Conservation (phyloP, 2,329 filamentous ascomycete species). For the Fusarium devonianum region DNA sequence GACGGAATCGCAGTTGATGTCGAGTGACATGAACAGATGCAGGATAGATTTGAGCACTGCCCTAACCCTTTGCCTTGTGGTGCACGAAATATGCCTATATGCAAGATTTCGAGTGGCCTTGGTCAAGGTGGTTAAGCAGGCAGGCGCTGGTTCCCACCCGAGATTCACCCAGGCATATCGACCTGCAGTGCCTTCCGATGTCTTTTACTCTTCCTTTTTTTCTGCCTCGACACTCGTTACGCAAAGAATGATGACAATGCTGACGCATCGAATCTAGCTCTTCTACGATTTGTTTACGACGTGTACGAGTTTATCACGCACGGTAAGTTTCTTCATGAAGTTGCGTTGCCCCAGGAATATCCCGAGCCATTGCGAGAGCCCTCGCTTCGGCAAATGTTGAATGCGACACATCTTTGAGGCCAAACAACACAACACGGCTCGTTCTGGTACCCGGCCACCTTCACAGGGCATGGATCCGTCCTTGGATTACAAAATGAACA, state of each 20-base stretch:
- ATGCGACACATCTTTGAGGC: too few species aligned
- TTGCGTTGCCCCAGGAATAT: too few species aligned
- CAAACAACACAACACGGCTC: too few species aligned
- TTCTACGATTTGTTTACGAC: conserved; percentile 42
- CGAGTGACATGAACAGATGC: not conserved
- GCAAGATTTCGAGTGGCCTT: not conserved
- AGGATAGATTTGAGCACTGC: not conserved
- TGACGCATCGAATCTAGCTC: conserved; percentile 30
- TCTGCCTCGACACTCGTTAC: not conserved
- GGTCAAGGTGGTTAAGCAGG: conserved; percentile 1
- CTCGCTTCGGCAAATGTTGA: too few species aligned
- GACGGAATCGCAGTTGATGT: not conserved
- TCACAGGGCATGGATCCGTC: too few species aligned
- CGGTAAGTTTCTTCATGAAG: conserved; percentile 33
- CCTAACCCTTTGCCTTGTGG: not conserved
- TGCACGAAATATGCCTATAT: not conserved
- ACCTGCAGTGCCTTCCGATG: not conserved
- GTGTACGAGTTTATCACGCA: conserved; percentile 41
- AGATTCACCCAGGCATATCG: conserved; percentile 8
- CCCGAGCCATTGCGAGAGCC: too few species aligned
- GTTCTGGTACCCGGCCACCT: too few species aligned
- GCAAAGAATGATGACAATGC: conserved; percentile 10
- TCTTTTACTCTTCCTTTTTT: not conserved
- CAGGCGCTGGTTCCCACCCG: conserved; percentile 12
- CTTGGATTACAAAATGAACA: too few species aligned